Evolutionary conservation across 176 grass and related monocot species (phyloP), one percentile per base, ranked within the genome.

Genomic region (Metroxylon sagu): DNA sequence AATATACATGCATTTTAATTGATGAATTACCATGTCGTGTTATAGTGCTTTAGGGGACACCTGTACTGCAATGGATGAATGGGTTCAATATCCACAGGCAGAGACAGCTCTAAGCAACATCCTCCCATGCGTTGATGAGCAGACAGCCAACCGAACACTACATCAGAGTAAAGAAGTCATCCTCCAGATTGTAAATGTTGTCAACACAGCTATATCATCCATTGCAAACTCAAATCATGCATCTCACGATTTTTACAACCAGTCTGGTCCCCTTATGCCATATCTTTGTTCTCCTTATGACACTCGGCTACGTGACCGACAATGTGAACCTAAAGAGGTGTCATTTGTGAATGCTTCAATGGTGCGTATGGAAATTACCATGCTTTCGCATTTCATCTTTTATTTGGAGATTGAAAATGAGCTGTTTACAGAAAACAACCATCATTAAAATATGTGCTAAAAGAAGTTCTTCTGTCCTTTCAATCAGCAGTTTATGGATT

Each of bases 31-130:
- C 4, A 19, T 6, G 23, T 57, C 49, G 12, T 49, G 18, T 67
- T 50, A 27, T 31, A 89, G 85, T 60, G 77, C 79, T 51, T 70
- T 81, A 3, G 77, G 69, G 3, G 85, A 89, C 71, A 77, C 70
- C 2, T 89, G 85, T 35, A 70, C 60, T 52, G 85, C 85, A 48
- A 84, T 84, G 85, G 66, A 29, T 23, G 85, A 89, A 68, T 89
- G 85, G 85, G 77, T 81, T 56, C 65, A 5, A 65, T 71, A 68
- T 54, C 76, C 85, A 19, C 61, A 71, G 26, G 85, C 71, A 54
- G 70, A 64, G 52, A 89, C 77, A 35, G 77, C 85, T 26, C 74
- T 89, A 23, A 82, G 83, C 53, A 82, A 71, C 70, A 81, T 89
- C 30, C 81, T 89, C 1, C 85, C 85, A 15, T 89, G 85, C 53